These are phyloP conservation scores for Didymella arachidicola DNA, from an alignment of 2,329 filamentous ascomycete genomes.

Conservation along the genomic window DNA sequence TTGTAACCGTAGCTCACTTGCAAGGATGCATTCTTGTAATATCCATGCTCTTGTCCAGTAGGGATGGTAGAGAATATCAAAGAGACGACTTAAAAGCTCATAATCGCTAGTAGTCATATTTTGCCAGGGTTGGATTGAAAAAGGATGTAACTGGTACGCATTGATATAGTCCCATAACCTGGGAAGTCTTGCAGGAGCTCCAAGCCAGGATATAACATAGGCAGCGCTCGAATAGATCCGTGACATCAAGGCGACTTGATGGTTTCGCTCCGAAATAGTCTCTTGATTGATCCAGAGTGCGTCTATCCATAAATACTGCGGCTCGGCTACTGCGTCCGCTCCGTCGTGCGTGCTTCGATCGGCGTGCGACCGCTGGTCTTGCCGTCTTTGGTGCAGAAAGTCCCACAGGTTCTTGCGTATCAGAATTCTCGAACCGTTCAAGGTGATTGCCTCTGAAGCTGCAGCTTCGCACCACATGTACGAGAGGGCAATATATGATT, in stretches of 20 bases:
- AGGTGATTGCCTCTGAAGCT: neutral
- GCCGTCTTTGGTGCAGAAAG: constrained; percentile 8
- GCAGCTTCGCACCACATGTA: constrained; percentile 13
- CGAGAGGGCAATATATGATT: constrained; percentile 6
- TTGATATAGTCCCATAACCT: no score
- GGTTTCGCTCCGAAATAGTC: neutral
- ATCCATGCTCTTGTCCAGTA: no score
- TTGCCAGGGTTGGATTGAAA: no score
- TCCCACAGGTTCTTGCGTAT: constrained; percentile 19
- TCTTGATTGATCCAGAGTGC: neutral
- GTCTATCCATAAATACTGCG: neutral
- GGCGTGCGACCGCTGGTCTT: neutral
- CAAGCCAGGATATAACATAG: neutral
- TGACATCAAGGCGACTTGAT: neutral
- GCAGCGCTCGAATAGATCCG: neutral
- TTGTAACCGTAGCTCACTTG: no score
- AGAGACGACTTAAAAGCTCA: no score
- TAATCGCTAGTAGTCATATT: no score
- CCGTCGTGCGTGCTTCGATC: neutral
- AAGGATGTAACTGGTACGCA: no score
- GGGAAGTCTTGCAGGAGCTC: neutral
- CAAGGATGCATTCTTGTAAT: no score
- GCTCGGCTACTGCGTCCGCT: no score
- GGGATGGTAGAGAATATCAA: no score
- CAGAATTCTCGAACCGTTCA: neutral